Evolutionary conservation across 805 yeast genomes (phyloP).

Genomic region (Saturnispora saitoi): DNA sequence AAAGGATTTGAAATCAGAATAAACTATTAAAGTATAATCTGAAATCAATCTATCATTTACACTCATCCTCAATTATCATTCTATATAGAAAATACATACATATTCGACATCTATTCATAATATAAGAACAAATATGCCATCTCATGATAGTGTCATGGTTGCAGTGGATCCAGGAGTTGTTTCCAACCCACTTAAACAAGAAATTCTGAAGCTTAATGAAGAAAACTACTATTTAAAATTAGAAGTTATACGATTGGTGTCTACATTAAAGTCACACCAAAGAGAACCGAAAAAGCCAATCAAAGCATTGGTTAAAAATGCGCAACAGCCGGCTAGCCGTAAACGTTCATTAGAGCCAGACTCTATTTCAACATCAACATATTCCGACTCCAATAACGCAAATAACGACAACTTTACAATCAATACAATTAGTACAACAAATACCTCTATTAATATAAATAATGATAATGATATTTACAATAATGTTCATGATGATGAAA

Average conservation of each 20-base stretch:
- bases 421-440: neutral
- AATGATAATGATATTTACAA: constrained; percentile 27
- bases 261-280: constrained; percentile 26
- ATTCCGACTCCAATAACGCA: neutral
- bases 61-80: no score
- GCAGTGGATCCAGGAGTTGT: constrained; percentile 19
- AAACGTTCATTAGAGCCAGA: constrained; percentile 3
- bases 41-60: no score
- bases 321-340: neutral
- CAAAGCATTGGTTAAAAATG: neutral
- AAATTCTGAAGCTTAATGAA: constrained; percentile 35
- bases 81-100: neutral
- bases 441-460: neutral
- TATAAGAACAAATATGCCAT: neutral
- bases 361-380: neutral
- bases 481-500: constrained; percentile 21
- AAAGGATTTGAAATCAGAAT: no score
- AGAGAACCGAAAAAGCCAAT: neutral
- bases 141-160: constrained; percentile 7
- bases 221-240: constrained; percentile 37
- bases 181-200: constrained; percentile 30
- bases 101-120: neutral
- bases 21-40: no score
- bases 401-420: constrained; percentile 1
- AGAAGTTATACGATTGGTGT: constrained; percentile 37